phyloP scores from a whole-genome alignment of 2,329 filamentous ascomycete genomes.

The Fusarium hostae region DNA sequence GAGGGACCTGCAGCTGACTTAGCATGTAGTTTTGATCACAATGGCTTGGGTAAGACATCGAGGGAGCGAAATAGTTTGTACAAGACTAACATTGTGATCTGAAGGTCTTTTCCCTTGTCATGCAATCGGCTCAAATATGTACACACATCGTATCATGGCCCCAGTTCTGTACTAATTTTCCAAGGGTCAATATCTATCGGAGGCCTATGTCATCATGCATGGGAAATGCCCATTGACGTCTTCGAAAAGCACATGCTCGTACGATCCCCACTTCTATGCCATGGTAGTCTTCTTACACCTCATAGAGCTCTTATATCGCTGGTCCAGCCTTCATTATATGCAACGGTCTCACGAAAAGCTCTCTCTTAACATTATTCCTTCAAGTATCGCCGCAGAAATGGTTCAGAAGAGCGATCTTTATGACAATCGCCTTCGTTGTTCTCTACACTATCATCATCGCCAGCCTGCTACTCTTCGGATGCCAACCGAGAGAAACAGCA shows the following conservation, averaged over 20 bases:
- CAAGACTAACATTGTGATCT: not conserved
- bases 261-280: rapidly evolving
- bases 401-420: constrained; percentile 45
- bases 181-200: constrained; percentile 43
- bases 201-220: constrained; percentile 43
- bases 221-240: constrained; percentile 41
- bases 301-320: constrained; percentile 43
- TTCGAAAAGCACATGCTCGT: constrained; percentile 40
- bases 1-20: not conserved
- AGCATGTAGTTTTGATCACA: constrained; percentile 5
- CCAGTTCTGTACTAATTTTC: not conserved
- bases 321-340: constrained; percentile 48
- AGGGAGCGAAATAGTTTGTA: too few relatives aligned
- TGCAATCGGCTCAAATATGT: constrained; percentile 43
- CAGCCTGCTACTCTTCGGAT: constrained; percentile 33
- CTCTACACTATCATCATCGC: constrained; percentile 44
- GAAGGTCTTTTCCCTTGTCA: constrained; percentile 34
- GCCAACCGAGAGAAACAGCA: constrained; percentile 26
- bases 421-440: constrained; percentile 43
- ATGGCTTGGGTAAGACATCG: constrained; percentile 34
- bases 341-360: constrained; percentile 51
- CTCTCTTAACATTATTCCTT: constrained; percentile 51
- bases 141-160: rapidly evolving
- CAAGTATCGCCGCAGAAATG: constrained; percentile 47
- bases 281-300: rapidly evolving